Percentiles rank a stretch among this genome's conserved stretches.
These are phyloP conservation scores for Diaporthe australafricana DNA, from an alignment of 2,329 filamentous ascomycete species.

Conservation along the genomic window DNA sequence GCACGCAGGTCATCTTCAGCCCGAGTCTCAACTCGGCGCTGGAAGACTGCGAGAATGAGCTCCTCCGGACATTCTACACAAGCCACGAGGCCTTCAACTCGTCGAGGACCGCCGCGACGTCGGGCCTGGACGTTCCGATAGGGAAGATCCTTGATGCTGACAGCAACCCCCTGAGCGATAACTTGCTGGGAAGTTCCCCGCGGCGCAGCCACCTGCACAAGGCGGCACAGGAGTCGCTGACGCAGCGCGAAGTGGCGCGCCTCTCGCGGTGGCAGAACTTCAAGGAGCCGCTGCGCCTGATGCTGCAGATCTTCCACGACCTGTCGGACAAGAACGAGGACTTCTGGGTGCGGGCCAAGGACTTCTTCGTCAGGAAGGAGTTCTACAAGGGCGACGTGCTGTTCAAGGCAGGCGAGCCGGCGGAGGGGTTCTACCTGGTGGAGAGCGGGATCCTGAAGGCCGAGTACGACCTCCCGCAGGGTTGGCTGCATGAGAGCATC, in stretches of 20 bases:
- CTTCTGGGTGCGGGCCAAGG: conserved; percentile 87
- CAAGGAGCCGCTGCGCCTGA: conserved; percentile 88
- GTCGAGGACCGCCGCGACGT: conserved; percentile 55
- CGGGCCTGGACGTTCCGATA: conserved; percentile 61
- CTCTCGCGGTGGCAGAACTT: conserved; percentile 84
- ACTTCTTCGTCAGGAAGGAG: conserved; percentile 79
- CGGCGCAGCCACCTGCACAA: conserved; percentile 81
- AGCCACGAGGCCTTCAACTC: conserved; percentile 71
- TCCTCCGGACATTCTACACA: conserved; percentile 83
- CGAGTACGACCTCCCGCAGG: conserved; percentile 92
- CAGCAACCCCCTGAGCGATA: conserved; percentile 48
- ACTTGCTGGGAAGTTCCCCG: conserved; percentile 78
- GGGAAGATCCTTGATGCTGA: conserved; percentile 60
- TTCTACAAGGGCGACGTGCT: conserved; percentile 78
- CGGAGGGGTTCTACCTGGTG: conserved; percentile 89
- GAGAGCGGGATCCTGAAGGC: conserved; percentile 90
- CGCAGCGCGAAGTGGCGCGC: conserved; percentile 69
- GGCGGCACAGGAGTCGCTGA: conserved; percentile 81
- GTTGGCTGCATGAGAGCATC: conserved; percentile 89
- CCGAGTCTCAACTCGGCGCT: conserved; percentile 92
- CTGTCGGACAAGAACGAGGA: conserved; percentile 89
- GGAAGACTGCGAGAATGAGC: conserved; percentile 94
- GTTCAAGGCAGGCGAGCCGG: conserved; percentile 80
- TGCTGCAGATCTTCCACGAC: conserved; percentile 95
- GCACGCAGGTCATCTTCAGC: conserved; percentile 81